Conservation (phyloP, 495 filamentous ascomycete species). For the Gamarada debralockiae region DNA sequence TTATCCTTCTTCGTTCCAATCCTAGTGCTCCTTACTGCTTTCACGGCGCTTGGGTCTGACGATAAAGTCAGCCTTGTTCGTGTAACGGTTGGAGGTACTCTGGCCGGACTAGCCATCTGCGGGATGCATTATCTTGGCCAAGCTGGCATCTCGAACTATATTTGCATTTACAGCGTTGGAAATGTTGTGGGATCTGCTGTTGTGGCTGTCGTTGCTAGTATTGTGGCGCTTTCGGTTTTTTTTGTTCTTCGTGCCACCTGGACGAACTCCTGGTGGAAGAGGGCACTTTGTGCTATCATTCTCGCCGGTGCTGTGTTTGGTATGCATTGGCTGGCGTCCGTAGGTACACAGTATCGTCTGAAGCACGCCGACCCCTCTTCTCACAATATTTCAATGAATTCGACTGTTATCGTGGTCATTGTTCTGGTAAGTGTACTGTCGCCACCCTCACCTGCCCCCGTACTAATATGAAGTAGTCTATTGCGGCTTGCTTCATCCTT, state of each 20-base stretch:
- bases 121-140: constrained; percentile 93
- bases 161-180: constrained; percentile 46
- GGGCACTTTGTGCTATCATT: constrained; percentile 58
- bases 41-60: constrained; percentile 57
- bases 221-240: constrained; percentile 66
- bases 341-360: constrained; percentile 40
- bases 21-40: constrained; percentile 66
- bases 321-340: constrained; percentile 84
- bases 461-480: constrained; percentile 6
- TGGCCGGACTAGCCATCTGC: constrained; percentile 70
- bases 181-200: constrained; percentile 64
- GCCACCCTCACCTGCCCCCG: neutral
- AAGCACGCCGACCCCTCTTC: neutral
- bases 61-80: constrained; percentile 53
- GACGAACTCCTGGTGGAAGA: constrained; percentile 78
- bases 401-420: constrained; percentile 59
- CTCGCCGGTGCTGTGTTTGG: constrained; percentile 73
- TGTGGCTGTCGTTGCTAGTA: constrained; percentile 69
- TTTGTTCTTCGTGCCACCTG: constrained; percentile 73
- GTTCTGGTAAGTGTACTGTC: constrained; percentile 48
- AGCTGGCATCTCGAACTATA: constrained; percentile 76
- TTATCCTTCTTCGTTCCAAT: constrained; percentile 82
- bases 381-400: constrained; percentile 37
- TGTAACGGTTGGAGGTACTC: constrained; percentile 54
- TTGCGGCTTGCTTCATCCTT: constrained; percentile 23